Conservation (phyloP, 495 filamentous ascomycete species). For the Amphirosellinia nigrospora region DNA sequence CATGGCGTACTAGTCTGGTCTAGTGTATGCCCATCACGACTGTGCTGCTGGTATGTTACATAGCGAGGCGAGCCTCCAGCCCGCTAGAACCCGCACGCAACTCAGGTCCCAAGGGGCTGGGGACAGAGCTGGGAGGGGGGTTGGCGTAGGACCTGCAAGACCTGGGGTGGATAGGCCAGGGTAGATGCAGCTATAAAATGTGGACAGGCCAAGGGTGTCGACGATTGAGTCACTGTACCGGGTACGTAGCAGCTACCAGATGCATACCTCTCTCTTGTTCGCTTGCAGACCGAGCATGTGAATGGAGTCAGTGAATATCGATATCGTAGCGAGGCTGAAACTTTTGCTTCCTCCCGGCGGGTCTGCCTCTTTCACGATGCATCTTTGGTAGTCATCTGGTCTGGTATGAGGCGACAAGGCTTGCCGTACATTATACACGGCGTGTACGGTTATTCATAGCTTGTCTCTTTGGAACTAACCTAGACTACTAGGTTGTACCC, state of each 20-base stretch:
- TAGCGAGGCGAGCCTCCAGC: background rate
- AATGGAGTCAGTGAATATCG: background rate
- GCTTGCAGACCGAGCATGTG: background rate
- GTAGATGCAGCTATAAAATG: slow-evolving; percentile 15
- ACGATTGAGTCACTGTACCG: background rate
- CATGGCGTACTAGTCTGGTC: background rate
- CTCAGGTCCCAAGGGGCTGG: slow-evolving; percentile 5
- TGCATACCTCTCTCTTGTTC: background rate
- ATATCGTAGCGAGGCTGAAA: slow-evolving; percentile 15
- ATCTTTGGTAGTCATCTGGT: background rate
- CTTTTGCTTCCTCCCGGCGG: background rate
- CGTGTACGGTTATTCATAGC: background rate
- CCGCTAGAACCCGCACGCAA: background rate
- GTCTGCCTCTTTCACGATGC: background rate
- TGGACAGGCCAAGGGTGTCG: slow-evolving; percentile 23
- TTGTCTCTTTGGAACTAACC: background rate
- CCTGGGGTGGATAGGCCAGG: slow-evolving; percentile 10
- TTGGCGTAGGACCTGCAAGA: slow-evolving; percentile 16
- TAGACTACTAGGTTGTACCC: background rate
- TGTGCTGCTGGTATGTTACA: too few species aligned
- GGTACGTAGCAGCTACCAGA: slow-evolving; percentile 12
- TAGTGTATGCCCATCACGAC: background rate
- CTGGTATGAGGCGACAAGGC: background rate
- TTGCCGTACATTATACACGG: background rate
- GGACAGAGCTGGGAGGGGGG: slow-evolving; percentile 18